Conservation (phyloP, 768 basidiomycete species). For the Piloderma croceum region DNA sequence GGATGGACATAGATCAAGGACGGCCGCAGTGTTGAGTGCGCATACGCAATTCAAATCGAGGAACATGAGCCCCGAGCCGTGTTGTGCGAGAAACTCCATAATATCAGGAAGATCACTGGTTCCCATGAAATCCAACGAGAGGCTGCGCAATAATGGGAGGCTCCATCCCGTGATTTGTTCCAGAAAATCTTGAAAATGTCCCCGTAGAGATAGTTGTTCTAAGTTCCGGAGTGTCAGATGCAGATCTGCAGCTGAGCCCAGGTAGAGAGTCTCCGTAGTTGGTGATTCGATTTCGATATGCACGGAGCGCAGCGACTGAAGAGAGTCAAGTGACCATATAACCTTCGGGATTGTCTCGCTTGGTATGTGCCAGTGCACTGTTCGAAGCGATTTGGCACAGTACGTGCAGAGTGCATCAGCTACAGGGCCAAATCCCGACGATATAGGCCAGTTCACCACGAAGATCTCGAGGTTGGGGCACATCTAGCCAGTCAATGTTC, state of each 20-base stretch:
- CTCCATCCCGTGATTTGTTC: constrained; percentile 67
- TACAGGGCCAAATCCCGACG: constrained; percentile 53
- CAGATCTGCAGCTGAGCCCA: constrained; percentile 59
- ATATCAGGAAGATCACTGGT: constrained; percentile 47
- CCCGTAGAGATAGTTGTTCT: constrained; percentile 58
- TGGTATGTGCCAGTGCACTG: constrained; percentile 57
- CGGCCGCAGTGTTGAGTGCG: constrained; percentile 47
- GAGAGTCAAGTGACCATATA: constrained; percentile 64
- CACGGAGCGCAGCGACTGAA: constrained; percentile 50
- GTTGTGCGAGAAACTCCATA: constrained; percentile 49
- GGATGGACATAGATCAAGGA: constrained; percentile 59
- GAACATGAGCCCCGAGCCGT: constrained; percentile 53
- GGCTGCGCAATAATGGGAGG: constrained; percentile 51
- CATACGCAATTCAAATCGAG: constrained; percentile 63
- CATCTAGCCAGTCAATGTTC: no score
- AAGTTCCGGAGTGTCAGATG: constrained; percentile 49
- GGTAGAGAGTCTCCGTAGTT: constrained; percentile 38
- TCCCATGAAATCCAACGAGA: constrained; percentile 51
- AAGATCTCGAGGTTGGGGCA: constrained; percentile 74
- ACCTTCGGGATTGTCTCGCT: constrained; percentile 53
- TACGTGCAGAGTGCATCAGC: constrained; percentile 55
- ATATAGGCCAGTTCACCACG: constrained; percentile 61
- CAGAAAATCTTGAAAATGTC: constrained; percentile 57
- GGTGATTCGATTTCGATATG: constrained; percentile 46
- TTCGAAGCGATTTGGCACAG: constrained; percentile 47